phyloP scores from a whole-genome alignment of 2,329 filamentous ascomycete genomes.

The Coniochaeta prunicola region DNA sequence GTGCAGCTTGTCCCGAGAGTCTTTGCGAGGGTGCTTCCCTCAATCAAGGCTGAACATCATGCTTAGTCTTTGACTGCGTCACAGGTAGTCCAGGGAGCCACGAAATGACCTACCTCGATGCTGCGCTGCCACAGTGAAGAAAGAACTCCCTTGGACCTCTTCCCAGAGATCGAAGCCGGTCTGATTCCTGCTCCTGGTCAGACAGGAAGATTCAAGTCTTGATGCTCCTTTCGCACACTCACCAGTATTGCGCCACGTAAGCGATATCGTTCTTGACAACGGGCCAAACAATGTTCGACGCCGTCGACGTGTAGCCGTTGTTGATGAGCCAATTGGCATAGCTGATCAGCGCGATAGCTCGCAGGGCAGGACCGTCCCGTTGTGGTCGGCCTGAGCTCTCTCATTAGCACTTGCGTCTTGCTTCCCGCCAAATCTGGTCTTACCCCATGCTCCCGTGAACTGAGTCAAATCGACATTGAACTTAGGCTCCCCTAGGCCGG shows the following conservation, averaged over 20 bases:
- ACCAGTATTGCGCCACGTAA: conserved; percentile 69
- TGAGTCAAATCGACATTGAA: conserved; percentile 57
- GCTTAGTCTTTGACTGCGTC: not conserved
- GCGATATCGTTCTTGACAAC: conserved; percentile 68
- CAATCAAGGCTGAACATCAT: conserved; percentile 40
- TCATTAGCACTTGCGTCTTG: not conserved
- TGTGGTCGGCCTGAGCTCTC: conserved; percentile 56
- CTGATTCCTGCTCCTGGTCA: conserved; percentile 33
- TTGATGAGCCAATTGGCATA: conserved; percentile 67
- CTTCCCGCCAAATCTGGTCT: conserved; percentile 5
- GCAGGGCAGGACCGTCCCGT: conserved; percentile 69
- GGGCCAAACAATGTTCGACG: conserved; percentile 57
- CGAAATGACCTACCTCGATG: conserved; percentile 47
- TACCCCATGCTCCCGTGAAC: conserved; percentile 62
- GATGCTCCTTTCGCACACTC: too few species aligned
- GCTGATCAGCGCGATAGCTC: conserved; percentile 64
- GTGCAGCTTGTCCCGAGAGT: conserved; percentile 52
- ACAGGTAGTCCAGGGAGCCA: not conserved
- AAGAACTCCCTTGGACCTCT: conserved; percentile 68
- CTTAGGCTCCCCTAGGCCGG: conserved; percentile 65
- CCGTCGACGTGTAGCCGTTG: conserved; percentile 55
- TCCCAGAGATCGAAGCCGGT: conserved; percentile 77
- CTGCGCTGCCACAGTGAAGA: conserved; percentile 67
- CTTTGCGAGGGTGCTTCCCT: conserved; percentile 60
- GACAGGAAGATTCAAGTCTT: conserved; percentile 5